Conservation (phyloP, 2,329 filamentous ascomycete genomes). For the Setomelanomma holmii region DNA sequence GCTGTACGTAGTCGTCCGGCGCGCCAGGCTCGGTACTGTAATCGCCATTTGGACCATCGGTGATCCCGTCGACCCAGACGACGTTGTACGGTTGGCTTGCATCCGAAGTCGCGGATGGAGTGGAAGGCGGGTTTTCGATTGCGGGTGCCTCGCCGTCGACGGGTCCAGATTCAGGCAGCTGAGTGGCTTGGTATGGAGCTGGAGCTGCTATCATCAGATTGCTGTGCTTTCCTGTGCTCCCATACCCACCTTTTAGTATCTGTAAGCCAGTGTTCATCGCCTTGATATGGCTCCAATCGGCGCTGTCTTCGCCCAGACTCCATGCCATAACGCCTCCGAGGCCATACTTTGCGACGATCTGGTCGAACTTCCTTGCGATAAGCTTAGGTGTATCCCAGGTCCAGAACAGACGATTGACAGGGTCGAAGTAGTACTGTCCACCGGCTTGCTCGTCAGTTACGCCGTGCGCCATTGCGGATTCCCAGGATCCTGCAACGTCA, state of each 20-base stretch:
- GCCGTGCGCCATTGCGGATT: slow-evolving; percentile 61
- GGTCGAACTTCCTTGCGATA: slow-evolving; percentile 67
- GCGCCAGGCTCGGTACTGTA: slow-evolving; percentile 7
- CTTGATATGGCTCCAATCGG: slow-evolving; percentile 51
- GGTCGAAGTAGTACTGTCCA: slow-evolving; percentile 74
- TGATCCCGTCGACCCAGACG: slow-evolving; percentile 23
- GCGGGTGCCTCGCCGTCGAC: neutral
- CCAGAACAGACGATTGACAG: slow-evolving; percentile 69
- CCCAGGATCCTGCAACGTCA: slow-evolving; percentile 65
- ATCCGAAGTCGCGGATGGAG: neutral
- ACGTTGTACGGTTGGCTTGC: slow-evolving; percentile 8
- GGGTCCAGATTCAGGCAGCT: neutral
- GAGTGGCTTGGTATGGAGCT: neutral
- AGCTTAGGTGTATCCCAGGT: slow-evolving; percentile 72
- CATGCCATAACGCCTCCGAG: slow-evolving; percentile 78
- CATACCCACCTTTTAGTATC: slow-evolving; percentile 3
- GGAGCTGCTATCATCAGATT: neutral
- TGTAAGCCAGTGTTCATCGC: slow-evolving; percentile 45
- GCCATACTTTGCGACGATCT: slow-evolving; percentile 62
- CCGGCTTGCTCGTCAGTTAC: slow-evolving; percentile 64
- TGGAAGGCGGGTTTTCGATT: neutral
- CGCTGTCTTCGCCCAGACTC: slow-evolving; percentile 73
- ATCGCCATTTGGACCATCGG: slow-evolving; percentile 10
- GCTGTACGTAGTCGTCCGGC: slow-evolving; percentile 8
- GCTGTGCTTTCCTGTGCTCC: neutral